These are phyloP conservation scores for Xylaria arbuscula DNA, from an alignment of 2,329 filamentous ascomycete genomes.

Conservation along the genomic window DNA sequence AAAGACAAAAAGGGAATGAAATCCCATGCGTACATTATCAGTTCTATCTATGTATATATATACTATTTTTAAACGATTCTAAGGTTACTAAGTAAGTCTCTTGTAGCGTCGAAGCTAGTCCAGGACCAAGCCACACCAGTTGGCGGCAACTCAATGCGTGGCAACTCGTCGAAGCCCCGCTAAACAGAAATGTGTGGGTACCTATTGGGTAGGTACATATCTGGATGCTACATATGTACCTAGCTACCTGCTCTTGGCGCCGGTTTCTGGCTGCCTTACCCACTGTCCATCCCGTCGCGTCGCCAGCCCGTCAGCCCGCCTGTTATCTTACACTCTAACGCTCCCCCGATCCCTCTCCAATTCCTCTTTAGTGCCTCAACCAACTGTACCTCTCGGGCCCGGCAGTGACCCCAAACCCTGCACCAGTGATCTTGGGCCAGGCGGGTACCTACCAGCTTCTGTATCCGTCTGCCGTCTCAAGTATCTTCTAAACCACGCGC, in stretches of 20 bases:
- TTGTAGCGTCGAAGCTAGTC: background rate
- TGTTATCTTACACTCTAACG: constrained; percentile 7
- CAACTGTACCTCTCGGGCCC: constrained; percentile 24
- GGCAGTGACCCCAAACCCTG: constrained; percentile 32
- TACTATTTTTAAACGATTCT: constrained; percentile 3
- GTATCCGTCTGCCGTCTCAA: constrained; percentile 28
- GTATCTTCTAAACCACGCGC: constrained; percentile 30
- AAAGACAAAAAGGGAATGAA: background rate
- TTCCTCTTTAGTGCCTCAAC: constrained; percentile 16
- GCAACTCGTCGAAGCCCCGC: constrained; percentile 12
- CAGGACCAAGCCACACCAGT: constrained; percentile 16
- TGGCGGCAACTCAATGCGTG: background rate
- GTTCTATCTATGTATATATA: no score
- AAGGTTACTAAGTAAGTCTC: background rate
- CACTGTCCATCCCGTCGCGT: background rate
- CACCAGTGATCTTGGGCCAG: constrained; percentile 18
- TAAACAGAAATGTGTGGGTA: constrained; percentile 4
- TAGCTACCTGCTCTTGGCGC: constrained; percentile 5
- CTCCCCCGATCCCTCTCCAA: constrained; percentile 13
- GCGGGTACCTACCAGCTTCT: constrained; percentile 7
- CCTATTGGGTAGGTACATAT: background rate
- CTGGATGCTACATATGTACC: background rate
- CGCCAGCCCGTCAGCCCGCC: constrained; percentile 6
- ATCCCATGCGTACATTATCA: no score
- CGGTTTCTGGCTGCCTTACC: constrained; percentile 13